Percentiles rank a stretch among this genome's conserved stretches.
phyloP scores from a whole-genome alignment of 192 early-diverging fungal genomes.

The Paraglomus brasilianum region DNA sequence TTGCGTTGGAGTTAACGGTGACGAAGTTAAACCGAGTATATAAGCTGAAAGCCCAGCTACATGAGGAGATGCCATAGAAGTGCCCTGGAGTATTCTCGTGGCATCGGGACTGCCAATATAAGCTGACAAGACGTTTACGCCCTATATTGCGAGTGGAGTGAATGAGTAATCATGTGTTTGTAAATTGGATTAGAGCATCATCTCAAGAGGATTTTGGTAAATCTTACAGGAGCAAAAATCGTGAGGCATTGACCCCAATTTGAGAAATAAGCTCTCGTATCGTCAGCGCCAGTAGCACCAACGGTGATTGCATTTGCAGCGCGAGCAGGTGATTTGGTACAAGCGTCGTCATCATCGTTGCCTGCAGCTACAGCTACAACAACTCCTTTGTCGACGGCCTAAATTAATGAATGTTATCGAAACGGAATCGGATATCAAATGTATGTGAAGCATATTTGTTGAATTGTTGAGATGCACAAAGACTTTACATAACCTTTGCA shows the following conservation, averaged over 20 bases:
- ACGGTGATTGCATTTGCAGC: constrained; percentile 47
- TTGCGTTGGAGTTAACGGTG: constrained; percentile 34
- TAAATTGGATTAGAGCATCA: constrained; percentile 74
- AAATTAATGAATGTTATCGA: constrained; percentile 77
- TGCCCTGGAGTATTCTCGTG: constrained; percentile 85
- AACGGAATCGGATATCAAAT: constrained; percentile 82
- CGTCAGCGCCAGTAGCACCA: constrained; percentile 51
- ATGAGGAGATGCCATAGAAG: constrained; percentile 90
- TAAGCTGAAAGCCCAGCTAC: constrained; percentile 83
- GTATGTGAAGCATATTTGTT: constrained; percentile 14
- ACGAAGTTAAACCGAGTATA: too few relatives aligned
- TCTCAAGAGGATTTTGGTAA: constrained; percentile 65
- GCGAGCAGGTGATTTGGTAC: constrained; percentile 74
- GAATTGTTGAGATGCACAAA: constrained; percentile 59
- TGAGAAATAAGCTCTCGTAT: constrained; percentile 65
- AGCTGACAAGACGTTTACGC: constrained; percentile 74
- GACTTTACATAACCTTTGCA: constrained; percentile 77
- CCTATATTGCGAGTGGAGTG: too few relatives aligned
- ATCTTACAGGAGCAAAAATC: constrained; percentile 62
- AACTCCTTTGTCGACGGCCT: constrained; percentile 67
- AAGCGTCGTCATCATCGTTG: constrained; percentile 83
- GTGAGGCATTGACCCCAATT: constrained; percentile 63
- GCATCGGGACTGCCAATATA: constrained; percentile 68
- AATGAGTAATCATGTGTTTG: too few relatives aligned
- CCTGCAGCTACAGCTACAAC: constrained; percentile 93